phyloP scores from a whole-genome alignment of 2,329 filamentous ascomycete species.

The Penicillium hordei region DNA sequence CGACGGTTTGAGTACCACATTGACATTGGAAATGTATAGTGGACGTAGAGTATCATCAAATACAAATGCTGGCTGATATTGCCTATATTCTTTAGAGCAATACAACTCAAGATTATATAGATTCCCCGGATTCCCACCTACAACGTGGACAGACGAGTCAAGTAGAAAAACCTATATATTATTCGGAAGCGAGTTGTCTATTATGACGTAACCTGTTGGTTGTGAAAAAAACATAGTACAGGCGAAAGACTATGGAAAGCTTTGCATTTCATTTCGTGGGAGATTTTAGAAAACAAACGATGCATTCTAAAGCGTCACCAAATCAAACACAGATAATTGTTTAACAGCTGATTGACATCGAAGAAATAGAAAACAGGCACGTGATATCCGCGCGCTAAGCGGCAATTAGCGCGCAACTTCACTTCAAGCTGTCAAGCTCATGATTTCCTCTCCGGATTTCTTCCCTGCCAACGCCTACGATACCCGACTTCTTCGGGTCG shows the following conservation, averaged over 20 bases:
- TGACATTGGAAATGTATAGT: no score
- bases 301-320: neutral
- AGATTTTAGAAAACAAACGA: neutral
- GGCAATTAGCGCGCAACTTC: conserved; percentile 30
- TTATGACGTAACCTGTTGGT: neutral
- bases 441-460: conserved; percentile 23
- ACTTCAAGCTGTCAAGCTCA: conserved; percentile 26
- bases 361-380: neutral
- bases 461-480: conserved; percentile 19
- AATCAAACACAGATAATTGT: conserved; percentile 9
- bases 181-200: neutral
- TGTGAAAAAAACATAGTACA: neutral
- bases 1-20: neutral
- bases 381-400: conserved; percentile 28
- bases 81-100: neutral
- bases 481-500: conserved; percentile 14
- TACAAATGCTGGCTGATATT: neutral
- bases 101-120: neutral
- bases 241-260: neutral
- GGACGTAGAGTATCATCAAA: no score
- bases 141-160: neutral
- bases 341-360: neutral
- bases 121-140: neutral
- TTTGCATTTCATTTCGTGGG: no score
- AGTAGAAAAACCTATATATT: neutral